Evolutionary conservation across 495 filamentous ascomycete species (phyloP), one percentile per base, ranked within the genome.

Genomic region (Recurvomyces mirabilis): DNA sequence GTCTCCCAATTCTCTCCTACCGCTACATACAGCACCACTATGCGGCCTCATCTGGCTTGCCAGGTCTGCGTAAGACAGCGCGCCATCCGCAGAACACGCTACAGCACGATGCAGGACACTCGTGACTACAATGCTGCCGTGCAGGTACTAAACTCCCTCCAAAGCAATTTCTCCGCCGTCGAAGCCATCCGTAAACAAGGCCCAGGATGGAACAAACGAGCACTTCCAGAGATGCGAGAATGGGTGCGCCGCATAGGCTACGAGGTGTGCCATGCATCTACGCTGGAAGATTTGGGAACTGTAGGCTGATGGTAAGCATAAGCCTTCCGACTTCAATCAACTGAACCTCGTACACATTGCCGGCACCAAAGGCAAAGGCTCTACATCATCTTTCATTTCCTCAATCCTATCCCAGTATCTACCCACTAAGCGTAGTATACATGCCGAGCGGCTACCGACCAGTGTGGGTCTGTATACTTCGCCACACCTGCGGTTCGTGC

Each of bases 341-440:
- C 65, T 95, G 26, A 87, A 87, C 51, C 68, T 77, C 23, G 65
- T 93, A 11, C 88, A 95, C 56, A 78, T 95, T 17, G 82, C 87
- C 11, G 88, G 88, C 29, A 94, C 87, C 11, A 95, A 95, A 67
- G 88, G 88, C 46, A 95, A 95, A 65, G 88, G 88, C 28, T 81
- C 77, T 42, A 84, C 80, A 12, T 82, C 79, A 53, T 77, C 82
- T 32, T 84, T 83, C 49, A 68, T 79, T 46, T 72, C 76, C 28
- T 70, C 73, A 14, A 74, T 76, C 46, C 66, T 82, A 4, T 60
- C 69, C 4, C 76, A 81, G 52, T 81, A 80, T 48, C 64, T 62
- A 10, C 49, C 59, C 3, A 62, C 35, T 5, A 42, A 64, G 5
- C 25, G 28, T 14, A 54, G 51, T 21, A 49, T 50, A n/a, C 35